Base-by-base conservation (phyloP, 768 basidiomycete species). In the Suillus paluster region DNA sequence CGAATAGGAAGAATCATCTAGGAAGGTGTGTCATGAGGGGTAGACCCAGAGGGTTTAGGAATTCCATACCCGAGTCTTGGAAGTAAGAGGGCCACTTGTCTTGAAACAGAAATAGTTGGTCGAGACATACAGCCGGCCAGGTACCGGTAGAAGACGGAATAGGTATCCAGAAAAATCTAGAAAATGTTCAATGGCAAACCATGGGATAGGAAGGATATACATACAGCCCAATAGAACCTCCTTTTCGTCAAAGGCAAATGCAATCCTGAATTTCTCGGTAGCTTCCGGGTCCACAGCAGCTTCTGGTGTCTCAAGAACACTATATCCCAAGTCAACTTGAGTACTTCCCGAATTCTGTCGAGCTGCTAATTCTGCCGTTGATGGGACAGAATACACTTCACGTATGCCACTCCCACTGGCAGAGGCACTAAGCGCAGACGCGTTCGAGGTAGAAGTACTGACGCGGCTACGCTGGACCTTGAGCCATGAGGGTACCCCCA, bases 1-100 rank as follows among this genome's bases (percentile, higher is more conserved):
- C 86, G 85, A 60, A 97, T 87, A 14, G 97, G 97, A 33, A 99
- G 80, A 23, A 97, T 87, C 97, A 99, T 99, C 96, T 99, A 67
- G 50, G 5, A 52, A 54, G 34, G 19, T 19, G 64, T 12, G 55
- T 49, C 57, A 33, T 64, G 23, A 50, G 48, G 27, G 44, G 27
- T 55, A 62, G 46, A 46, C 42, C 59, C 44, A 12, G 39, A 49
- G n/a, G 15, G 45, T 54, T 34, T 34, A 30, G n/a, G 62, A n/a
- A 34, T 34, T 58, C 73, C 88, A 67, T 68, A 94, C 97, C 79
- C 87, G 86, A 14, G 95, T 98, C 72, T 89, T 91, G 48, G 84
- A 80, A 58, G 91, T 85, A 54, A 97, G 72, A 34, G 91, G 85
- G 5, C 94, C 87, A 46, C 86, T 91, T 5, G 96, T 95, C 71